Base-by-base conservation (phyloP, 2,329 filamentous ascomycete species). In the Nigrospora oryzae region DNA sequence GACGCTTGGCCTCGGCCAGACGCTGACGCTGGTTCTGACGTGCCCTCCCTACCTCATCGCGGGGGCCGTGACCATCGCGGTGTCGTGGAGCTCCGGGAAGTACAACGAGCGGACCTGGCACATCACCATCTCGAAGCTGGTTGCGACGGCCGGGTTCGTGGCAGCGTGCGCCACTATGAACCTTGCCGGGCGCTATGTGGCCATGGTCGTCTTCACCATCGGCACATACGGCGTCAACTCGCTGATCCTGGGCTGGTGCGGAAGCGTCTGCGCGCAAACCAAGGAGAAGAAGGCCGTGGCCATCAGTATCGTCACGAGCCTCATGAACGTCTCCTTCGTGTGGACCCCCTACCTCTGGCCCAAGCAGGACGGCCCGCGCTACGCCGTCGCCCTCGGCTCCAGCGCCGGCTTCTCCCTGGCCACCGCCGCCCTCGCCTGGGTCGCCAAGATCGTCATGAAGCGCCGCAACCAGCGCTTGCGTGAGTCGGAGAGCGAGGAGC, bases 91-190 rank as follows among this genome's bases (percentile, higher is more conserved):
- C 11, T 72, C 69, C 0, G 74, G 70, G 0, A 62, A 60, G 3
- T 63, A 66, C 52, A 68, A 73, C 44, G 70, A 73, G 48, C 62
- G 69, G 15, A 71, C 68, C 1, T 72, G 65, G 67, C 70, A 73
- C 47, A 66, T 69, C 30, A 70, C 67, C 1, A 46, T 60, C 11
- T 63, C 63, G 11, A 71, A 71, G 43, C 34, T 57, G 4, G 46
- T 67, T 19, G 69, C 67, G 1, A 58, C 70, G 1, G 46, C 63
- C 6, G 68, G 68, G 1, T 56, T 52, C 23, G 46, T 45, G 19
- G 41, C 23, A 4, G 41, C 41, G 11, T 35, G 33, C 23, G 17
- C 38, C 15, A 45, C 43, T 10, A 36, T 45, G 43, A 45, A 36
- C 38, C 30, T 40, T 4, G 30, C 38, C 10, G 43, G 43, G 8